Evolutionary conservation across 805 yeast species (phyloP).

Genomic region (Candida pini): DNA sequence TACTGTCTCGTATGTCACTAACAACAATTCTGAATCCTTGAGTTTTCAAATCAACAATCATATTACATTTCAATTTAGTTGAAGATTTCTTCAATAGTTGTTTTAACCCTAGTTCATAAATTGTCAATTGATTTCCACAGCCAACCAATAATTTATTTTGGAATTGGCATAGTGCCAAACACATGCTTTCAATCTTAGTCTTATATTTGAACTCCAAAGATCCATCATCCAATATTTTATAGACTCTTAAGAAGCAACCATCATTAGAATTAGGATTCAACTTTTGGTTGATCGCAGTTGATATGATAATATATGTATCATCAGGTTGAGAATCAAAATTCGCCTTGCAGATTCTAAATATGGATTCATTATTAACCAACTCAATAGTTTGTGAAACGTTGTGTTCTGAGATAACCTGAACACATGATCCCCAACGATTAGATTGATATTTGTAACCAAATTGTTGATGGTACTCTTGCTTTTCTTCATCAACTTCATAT

Average conservation of each 20-base stretch:
- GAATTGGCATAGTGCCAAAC: slow-evolving; percentile 47
- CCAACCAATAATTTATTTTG: slow-evolving; percentile 60
- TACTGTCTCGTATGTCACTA: slow-evolving; percentile 69
- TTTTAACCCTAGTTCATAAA: slow-evolving; percentile 72
- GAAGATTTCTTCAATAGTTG: slow-evolving; percentile 70
- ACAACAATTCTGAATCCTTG: slow-evolving; percentile 57
- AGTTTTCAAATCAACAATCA: slow-evolving; percentile 49
- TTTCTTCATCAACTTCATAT: slow-evolving; percentile 22
- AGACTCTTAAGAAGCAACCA: slow-evolving; percentile 32
- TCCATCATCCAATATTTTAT: slow-evolving; percentile 30
- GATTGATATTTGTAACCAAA: slow-evolving; percentile 33
- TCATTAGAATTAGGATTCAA: slow-evolving; percentile 24
- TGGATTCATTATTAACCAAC: slow-evolving; percentile 36
- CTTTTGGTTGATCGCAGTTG: slow-evolving; percentile 30
- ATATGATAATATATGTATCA: slow-evolving; percentile 38
- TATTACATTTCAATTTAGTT: slow-evolving; percentile 36
- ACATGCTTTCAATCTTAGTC: slow-evolving; percentile 47
- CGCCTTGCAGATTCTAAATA: slow-evolving; percentile 33
- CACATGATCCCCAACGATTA: slow-evolving; percentile 45
- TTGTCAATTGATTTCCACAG: slow-evolving; percentile 41
- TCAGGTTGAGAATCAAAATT: slow-evolving; percentile 24
- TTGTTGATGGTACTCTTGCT: slow-evolving; percentile 37
- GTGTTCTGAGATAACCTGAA: slow-evolving; percentile 41
- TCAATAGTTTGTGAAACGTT: slow-evolving; percentile 39
- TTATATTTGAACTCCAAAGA: slow-evolving; percentile 48